These are phyloP conservation scores for Raddia guianensis DNA, from an alignment of 176 grass and related monocot genomes.

Conservation along the genomic window DNA sequence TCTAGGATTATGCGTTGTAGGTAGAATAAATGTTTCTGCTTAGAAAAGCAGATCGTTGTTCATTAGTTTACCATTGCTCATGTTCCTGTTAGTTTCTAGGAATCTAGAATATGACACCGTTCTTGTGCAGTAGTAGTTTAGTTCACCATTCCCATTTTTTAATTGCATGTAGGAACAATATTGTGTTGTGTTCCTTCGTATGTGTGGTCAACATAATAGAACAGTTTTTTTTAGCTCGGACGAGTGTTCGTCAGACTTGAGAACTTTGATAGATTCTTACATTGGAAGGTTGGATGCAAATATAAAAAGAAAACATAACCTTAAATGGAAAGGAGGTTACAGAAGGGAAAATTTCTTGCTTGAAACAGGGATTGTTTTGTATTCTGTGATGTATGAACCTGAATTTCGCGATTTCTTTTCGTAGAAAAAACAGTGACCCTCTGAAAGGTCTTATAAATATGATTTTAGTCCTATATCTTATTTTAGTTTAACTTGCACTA, in stretches of 20 bases:
- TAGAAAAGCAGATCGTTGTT: background rate
- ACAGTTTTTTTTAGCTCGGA: background rate
- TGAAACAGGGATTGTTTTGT: slow-evolving; percentile 2
- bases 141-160: background rate
- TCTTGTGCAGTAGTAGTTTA: background rate
- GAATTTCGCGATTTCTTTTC: slow-evolving; percentile 2
- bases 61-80: background rate
- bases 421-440: background rate
- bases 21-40: background rate
- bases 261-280: slow-evolving; percentile 2
- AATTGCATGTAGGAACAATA: background rate
- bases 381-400: slow-evolving; percentile 19
- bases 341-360: slow-evolving; percentile 7
- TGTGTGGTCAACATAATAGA: background rate
- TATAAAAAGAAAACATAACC: background rate
- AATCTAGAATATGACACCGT: too few relatives aligned
- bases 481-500: slow-evolving; percentile 11
- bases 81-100: too few relatives aligned
- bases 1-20: background rate
- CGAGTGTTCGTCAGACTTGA: background rate
- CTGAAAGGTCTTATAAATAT: background rate
- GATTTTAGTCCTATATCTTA: background rate
- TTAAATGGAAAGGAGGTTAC: background rate
- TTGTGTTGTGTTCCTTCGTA: background rate
- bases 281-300: slow-evolving; percentile 9